phyloP scores from a whole-genome alignment of 108 stramenopile genomes.

The Fragilariopsis cylindrus region DNA sequence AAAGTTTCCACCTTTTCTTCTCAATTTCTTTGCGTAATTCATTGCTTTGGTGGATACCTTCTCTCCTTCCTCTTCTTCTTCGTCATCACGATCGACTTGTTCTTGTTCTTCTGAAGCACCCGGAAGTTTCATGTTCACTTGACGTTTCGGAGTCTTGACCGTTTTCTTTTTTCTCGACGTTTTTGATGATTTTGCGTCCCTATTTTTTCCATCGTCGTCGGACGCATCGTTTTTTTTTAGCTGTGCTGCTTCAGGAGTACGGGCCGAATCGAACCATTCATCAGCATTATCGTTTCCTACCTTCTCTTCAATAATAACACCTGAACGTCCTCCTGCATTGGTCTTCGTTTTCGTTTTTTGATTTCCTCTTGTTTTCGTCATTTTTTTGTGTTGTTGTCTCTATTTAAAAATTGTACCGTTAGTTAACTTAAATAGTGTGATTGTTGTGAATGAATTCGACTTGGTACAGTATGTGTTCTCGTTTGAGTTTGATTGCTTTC shows the following conservation, averaged over 20 bases:
- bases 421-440: no score
- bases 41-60: conserved; percentile 10
- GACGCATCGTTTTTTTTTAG: neutral
- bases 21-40: conserved; percentile 11
- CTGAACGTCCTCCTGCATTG: conserved; percentile 1
- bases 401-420: no score
- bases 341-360: neutral
- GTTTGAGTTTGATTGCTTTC: no score
- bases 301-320: neutral
- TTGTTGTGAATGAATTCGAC: no score
- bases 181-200: neutral
- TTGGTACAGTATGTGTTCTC: no score
- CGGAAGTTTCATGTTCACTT: conserved; percentile 4
- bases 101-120: conserved; percentile 1
- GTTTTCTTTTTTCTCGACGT: conserved; percentile 1
- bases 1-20: conserved; percentile 17
- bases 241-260: conserved; percentile 4
- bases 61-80: neutral
- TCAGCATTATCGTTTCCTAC: neutral
- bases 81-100: neutral
- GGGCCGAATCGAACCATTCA: conserved; percentile 17
- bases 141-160: conserved; percentile 15
- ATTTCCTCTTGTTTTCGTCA: conserved; percentile 10
- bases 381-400: neutral
- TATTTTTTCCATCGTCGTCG: conserved; percentile 6